Evolutionary conservation across 805 yeast genomes (phyloP), one percentile per base, ranked within the genome.

Genomic region (Wickerhamiella brachini): DNA sequence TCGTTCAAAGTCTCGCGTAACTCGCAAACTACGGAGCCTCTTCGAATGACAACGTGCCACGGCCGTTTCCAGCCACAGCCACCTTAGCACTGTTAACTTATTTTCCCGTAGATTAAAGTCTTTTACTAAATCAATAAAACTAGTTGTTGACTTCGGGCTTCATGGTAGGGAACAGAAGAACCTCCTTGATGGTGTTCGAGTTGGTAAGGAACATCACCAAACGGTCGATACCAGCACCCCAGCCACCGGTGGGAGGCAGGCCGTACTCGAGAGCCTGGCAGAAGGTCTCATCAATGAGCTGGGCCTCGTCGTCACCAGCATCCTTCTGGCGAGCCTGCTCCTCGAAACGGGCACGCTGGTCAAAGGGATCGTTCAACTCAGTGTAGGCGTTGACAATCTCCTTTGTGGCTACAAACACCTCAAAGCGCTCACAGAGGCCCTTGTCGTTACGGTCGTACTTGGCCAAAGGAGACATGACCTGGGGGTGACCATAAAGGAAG

Each of bases 201-300:
- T 93, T 81, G 56, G 97, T 93, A 74, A 93, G 79, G 76, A 93
- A 93, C 98, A 90, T 90, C 65, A 96, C 88, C 66, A 90, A 69
- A 77, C 98, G 84, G 73, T 90, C 98, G 61, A 90, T 89, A 78
- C 98, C 98, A 73, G 95, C 83, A 62, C 98, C 98, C 97, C 97
- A 90, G 61, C 98, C 98, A 70, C 95, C 97, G 62, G 97, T 93
- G 64, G 98, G 98, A 54, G 98, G 98, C 65, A 90, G 78, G 71
- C 97, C 98, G 70, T 87, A 90, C 75, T 90, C 98, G 65, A 90
- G 79, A 59, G 98, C 97, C 63, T 89, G 85, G 76, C 95, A 84
- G 89, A 90, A 90, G 57, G 85, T 83, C 75, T 90, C 98, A 69
- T 90, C 98, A 57, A 93, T 78, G 70, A 88, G 67, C 76, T 90